phyloP scores from a whole-genome alignment of 306 rosid species.

The Quercus bicolor region DNA sequence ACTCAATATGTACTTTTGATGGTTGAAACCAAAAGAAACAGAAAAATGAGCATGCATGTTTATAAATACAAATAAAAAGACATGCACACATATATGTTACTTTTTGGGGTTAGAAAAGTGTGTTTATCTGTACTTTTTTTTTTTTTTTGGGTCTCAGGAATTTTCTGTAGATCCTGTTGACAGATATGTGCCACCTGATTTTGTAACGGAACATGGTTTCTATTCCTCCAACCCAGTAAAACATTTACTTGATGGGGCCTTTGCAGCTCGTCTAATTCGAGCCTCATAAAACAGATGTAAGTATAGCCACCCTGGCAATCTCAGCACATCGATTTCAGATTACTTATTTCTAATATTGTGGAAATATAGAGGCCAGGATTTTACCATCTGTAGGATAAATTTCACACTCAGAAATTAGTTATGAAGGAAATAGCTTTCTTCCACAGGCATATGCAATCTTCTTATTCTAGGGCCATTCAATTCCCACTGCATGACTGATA shows the following conservation, averaged over 20 bases:
- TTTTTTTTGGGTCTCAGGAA: conserved; percentile 49
- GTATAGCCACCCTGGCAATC: neutral
- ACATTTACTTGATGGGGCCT: conserved; percentile 75
- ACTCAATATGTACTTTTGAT: neutral
- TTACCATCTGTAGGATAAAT: neutral
- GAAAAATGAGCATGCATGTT: neutral
- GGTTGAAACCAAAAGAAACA: neutral
- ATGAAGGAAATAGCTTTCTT: neutral
- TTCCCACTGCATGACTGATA: neutral
- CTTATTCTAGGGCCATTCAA: neutral
- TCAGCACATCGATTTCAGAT: neutral
- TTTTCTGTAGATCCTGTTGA: conserved; percentile 52
- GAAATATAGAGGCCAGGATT: neutral
- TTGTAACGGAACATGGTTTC: conserved; percentile 57
- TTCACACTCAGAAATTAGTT: neutral
- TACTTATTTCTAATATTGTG: neutral
- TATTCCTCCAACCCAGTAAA: conserved; percentile 73
- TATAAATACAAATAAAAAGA: neutral
- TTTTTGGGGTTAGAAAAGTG: neutral
- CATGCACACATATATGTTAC: no score
- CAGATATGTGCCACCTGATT: conserved; percentile 58
- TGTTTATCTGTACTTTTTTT: neutral
- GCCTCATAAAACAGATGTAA: conserved; percentile 25
- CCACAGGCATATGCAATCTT: conserved; percentile 2
- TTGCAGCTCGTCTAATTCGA: conserved; percentile 69